Conservation (phyloP, 2,329 filamentous ascomycete species). For the Pseudopithomyces maydicus region DNA sequence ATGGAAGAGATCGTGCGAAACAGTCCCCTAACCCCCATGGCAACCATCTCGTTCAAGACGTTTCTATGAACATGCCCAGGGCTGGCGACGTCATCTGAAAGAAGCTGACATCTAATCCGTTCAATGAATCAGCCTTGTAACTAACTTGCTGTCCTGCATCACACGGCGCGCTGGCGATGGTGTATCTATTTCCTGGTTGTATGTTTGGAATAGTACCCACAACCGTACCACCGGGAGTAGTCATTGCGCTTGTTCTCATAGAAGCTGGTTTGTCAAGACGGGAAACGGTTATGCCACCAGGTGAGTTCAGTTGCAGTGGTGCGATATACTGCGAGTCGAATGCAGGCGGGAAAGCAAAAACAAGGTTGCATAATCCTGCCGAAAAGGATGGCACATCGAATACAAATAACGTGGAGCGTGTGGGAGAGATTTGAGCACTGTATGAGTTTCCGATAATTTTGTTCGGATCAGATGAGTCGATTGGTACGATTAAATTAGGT, state of each 20-base stretch:
- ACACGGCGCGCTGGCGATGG: slow-evolving; percentile 28
- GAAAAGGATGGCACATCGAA: slow-evolving; percentile 51
- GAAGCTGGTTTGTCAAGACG: slow-evolving; percentile 23
- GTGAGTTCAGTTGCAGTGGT: slow-evolving; percentile 29
- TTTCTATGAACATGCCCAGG: slow-evolving; percentile 29
- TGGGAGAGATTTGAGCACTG: slow-evolving; percentile 47
- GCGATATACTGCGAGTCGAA: slow-evolving; percentile 38
- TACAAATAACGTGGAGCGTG: slow-evolving; percentile 49
- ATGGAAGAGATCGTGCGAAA: neutral
- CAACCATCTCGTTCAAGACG: neutral
- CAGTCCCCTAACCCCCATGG: neutral
- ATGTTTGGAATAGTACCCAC: slow-evolving; percentile 23
- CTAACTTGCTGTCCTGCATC: slow-evolving; percentile 28
- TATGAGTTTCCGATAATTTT: slow-evolving; percentile 47
- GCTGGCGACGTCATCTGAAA: slow-evolving; percentile 32
- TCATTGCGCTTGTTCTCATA: slow-evolving; percentile 12
- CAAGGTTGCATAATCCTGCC: slow-evolving; percentile 53
- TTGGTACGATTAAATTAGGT: slow-evolving; percentile 45
- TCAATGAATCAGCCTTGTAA: slow-evolving; percentile 28
- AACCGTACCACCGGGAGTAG: slow-evolving; percentile 5
- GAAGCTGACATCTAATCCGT: slow-evolving; percentile 30
- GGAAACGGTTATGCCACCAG: slow-evolving; percentile 44
- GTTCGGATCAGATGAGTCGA: slow-evolving; percentile 44
- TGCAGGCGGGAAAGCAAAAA: slow-evolving; percentile 53
- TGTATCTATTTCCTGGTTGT: slow-evolving; percentile 22